Percentiles rank a stretch among this genome's conserved stretches.
These are phyloP conservation scores for Dendrobium nobile DNA, from an alignment of 106 monocot genomes.

Conservation along the genomic window DNA sequence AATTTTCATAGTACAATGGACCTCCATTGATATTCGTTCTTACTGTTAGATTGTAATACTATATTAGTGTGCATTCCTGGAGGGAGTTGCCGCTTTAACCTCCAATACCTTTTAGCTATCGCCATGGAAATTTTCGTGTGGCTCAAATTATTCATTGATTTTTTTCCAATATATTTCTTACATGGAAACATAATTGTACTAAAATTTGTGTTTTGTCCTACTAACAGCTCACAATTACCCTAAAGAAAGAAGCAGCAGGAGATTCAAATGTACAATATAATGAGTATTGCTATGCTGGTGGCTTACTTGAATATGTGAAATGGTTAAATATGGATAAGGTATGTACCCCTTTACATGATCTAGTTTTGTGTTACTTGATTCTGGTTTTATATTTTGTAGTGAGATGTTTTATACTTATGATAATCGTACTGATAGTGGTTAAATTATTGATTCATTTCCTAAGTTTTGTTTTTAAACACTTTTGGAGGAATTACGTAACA, in stretches of 20 bases:
- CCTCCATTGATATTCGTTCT: neutral
- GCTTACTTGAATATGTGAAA: constrained; percentile 89
- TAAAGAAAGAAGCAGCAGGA: constrained; percentile 70
- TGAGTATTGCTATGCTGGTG: constrained; percentile 87
- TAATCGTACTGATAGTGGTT: neutral
- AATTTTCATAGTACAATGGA: neutral
- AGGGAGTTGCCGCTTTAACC: neutral
- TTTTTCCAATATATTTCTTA: neutral
- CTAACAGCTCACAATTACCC: constrained; percentile 75
- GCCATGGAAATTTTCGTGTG: neutral
- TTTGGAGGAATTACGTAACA: neutral
- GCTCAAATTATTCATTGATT: neutral
- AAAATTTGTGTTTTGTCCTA: neutral
- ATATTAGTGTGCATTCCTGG: neutral
- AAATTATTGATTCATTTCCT: neutral
- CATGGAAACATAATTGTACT: neutral
- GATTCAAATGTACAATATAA: constrained; percentile 58
- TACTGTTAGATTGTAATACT: neutral
- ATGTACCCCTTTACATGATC: constrained; percentile 11
- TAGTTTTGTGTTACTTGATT: neutral
- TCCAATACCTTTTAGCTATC: neutral
- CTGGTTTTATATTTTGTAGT: neutral
- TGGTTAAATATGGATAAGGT: constrained; percentile 98
- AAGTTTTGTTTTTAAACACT: neutral
- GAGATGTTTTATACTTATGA: neutral